Base-by-base conservation (phyloP, 2,329 filamentous ascomycete genomes). In the Lasiodiplodia sp. region DNA sequence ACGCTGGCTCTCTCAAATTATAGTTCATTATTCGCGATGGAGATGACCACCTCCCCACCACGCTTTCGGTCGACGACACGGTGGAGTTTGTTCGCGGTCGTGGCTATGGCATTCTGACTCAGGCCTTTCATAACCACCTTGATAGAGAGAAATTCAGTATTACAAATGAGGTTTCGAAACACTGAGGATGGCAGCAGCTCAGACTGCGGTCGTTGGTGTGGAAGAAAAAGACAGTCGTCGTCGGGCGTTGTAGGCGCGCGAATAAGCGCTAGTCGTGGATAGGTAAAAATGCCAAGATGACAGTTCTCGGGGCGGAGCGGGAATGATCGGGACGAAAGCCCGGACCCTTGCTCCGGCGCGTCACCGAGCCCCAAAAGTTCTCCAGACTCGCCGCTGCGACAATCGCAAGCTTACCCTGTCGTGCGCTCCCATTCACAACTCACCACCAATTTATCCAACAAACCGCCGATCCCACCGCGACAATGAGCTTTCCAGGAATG, bases 351-450 rank as follows among this genome's bases (percentile, higher is more conserved):
- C 40, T n/a, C 6, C 28, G 28, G 60, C 60, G 60, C 60, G 60
- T 64, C 60, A 64, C 44, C 44, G 56, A 60, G 14, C 56, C n/a
- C 60, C 60, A 64, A 64, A 64, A 64, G 60, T 64, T 64, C 60
- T 64, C 60, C 47, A 28, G 44, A 18, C 21, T 47, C 44, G 44
- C 47, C 44, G 60, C 47, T 31, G 60, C 34, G 38, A 21, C 34
- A 37, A 51, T 47, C 44, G 40, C 44, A 47, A 47, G 44, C 34
- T 25, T 31, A 12, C n/a, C 28, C 31, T 10, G 44, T 37, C 58
- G 44, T 25, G 60, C 60, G n/a, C 28, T 18, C 40, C 1, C 28
- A 37, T n/a, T 18, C 4, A 16, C 47, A 28, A 40, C 21, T 34
- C n/a, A 21, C 38, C 57, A 25, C 55, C 31, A 14, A 21, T 14